Base-by-base conservation (phyloP, 306 rosid genomes). In the Pterocarpus santalinus region DNA sequence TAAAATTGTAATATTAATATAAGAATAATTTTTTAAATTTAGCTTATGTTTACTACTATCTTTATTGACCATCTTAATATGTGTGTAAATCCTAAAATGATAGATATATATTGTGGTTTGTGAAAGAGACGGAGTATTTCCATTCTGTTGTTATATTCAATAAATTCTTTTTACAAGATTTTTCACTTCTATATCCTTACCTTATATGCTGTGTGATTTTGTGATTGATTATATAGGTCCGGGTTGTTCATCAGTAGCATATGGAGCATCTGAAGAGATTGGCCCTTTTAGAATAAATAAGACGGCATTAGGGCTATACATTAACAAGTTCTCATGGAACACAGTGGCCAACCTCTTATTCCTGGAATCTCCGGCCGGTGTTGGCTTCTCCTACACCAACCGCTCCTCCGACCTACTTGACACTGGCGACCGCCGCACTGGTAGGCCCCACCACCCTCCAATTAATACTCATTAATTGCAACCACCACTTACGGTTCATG, bases 231-330 rank as follows among this genome's bases (percentile, higher is more conserved):
- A 94, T 38, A 38, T 47, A 55, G 99, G 99, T 57, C 99, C 99
- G 3, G 99, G 99, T 68, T 95, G 99, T 86, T 95, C 99, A 13
- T 95, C 99, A 10, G 97, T 95, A 85, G 99, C 99, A 32, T 95
- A 95, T 70, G 99, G 99, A 64, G 99, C 99, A 35, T 95, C 99
- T 1, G 99, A 95, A 66, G 99, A 93, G 74, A 90, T 95, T 14
- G 99, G 99, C 0, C 99, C 99, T 15, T 95, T 95, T 38, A 91
- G 98, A 73, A 80, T 95, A 64, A 93, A 95, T 65, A 95, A 72
- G 83, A 90, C 83, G 2, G 87, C 96, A 65, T 87, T 94, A 3
- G 99, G 99, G 9, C 85, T 95, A 0, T 76, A 85, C 89, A 75
- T 76, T 56, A 95, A 95, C 92, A 90, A 91, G 77, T 95, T 95